These are phyloP conservation scores for Closterium sp. DNA, from an alignment of 139 green algal genomes.

Conservation along the genomic window DNA sequence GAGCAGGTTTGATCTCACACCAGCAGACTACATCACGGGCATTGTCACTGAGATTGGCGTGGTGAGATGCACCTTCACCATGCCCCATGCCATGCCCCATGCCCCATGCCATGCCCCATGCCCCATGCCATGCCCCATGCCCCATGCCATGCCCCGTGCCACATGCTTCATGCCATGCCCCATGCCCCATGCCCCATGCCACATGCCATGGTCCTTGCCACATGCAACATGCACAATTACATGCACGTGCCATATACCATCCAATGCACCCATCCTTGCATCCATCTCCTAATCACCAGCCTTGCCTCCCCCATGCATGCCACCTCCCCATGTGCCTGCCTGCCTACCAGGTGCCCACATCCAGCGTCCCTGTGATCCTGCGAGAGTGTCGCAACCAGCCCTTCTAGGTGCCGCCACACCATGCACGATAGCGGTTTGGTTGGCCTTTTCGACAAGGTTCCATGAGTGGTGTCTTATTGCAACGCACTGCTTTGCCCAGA, in stretches of 20 bases:
- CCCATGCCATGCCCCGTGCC: neutral
- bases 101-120: neutral
- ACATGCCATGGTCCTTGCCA: too few relatives aligned
- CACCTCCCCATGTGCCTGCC: too few relatives aligned
- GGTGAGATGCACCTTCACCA: constrained; percentile 52
- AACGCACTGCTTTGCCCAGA: too few relatives aligned
- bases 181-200: too few relatives aligned
- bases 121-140: neutral
- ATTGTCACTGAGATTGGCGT: constrained; percentile 92
- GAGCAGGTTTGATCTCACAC: constrained; percentile 84
- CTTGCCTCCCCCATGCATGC: neutral
- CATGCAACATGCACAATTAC: too few relatives aligned
- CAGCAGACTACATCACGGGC: constrained; percentile 84
- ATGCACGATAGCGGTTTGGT: too few relatives aligned
- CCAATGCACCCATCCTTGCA: neutral
- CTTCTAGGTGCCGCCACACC: neutral
- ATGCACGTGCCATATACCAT: too few relatives aligned
- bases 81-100: neutral
- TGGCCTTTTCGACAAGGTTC: too few relatives aligned
- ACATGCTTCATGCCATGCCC: too few relatives aligned
- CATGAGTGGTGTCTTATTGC: too few relatives aligned
- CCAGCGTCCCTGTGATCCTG: neutral
- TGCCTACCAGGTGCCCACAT: neutral
- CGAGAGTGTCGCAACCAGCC: neutral
- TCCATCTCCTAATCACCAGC: neutral